A percentile compares a stretch with the other conserved stretches of the same genome.
phyloP scores from a whole-genome alignment of 2,329 filamentous ascomycete genomes.

The Fusarium pseudoanthophilum region DNA sequence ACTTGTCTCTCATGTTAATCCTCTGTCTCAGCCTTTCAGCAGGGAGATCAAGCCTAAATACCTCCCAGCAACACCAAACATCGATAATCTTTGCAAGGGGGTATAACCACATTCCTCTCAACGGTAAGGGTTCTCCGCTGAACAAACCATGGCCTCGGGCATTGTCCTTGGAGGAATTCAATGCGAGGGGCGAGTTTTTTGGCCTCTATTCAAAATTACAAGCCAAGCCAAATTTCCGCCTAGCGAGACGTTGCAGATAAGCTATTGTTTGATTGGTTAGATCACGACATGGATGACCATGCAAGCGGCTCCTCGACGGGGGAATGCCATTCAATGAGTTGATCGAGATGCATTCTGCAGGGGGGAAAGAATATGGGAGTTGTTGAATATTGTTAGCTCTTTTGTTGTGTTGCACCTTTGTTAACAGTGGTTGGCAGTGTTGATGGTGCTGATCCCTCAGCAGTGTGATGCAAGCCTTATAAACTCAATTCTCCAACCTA shows the following conservation, averaged over 20 bases:
- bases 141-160: neutral
- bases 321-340: conserved; percentile 22
- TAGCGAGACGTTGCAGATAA: conserved; percentile 20
- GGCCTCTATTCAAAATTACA: conserved; percentile 6
- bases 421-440: neutral
- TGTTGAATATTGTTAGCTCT: neutral
- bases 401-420: neutral
- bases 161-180: neutral
- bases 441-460: neutral
- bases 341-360: conserved; percentile 29
- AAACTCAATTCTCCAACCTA: neutral
- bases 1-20: no score
- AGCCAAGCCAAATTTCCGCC: conserved; percentile 34
- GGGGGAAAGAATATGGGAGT: conserved; percentile 3
- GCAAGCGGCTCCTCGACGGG: conserved; percentile 24
- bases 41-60: conserved; percentile 24
- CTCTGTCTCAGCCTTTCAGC: conserved; percentile 11
- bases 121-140: neutral
- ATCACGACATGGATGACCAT: conserved; percentile 6
- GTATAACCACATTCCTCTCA: neutral
- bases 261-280: conserved; percentile 16
- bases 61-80: neutral
- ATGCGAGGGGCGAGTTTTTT: neutral
- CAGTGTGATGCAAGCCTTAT: neutral
- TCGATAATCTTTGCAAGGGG: conserved; percentile 6